Percentiles rank a stretch among this genome's conserved stretches.
phyloP scores from a whole-genome alignment of 495 filamentous ascomycete species.

The Hypoxylon trugodes region DNA sequence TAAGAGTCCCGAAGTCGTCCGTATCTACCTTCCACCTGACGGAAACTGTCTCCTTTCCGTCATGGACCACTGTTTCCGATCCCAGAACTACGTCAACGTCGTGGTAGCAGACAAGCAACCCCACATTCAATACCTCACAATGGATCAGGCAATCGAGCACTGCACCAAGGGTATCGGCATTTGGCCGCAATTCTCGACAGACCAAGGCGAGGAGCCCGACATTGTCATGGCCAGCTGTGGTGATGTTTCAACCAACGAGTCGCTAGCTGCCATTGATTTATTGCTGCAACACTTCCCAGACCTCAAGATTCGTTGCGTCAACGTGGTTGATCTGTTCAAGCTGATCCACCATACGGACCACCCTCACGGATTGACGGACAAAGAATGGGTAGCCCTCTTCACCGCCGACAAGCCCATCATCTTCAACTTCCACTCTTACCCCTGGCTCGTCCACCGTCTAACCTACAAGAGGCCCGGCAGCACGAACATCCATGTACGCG shows the following conservation, averaged over 20 bases:
- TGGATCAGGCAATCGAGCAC: slow-evolving; percentile 72
- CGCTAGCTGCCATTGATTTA: slow-evolving; percentile 71
- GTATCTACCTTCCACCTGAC: slow-evolving; percentile 79
- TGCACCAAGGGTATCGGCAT: slow-evolving; percentile 73
- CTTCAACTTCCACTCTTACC: slow-evolving; percentile 84
- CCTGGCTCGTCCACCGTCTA: slow-evolving; percentile 76
- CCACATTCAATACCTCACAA: slow-evolving; percentile 73
- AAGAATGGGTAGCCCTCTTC: slow-evolving; percentile 70
- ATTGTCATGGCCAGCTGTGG: slow-evolving; percentile 75
- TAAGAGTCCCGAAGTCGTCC: slow-evolving; percentile 76
- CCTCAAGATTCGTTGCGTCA: slow-evolving; percentile 77
- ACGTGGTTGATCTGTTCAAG: slow-evolving; percentile 79
- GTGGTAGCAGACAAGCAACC: slow-evolving; percentile 79
- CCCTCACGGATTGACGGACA: slow-evolving; percentile 70
- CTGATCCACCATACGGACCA: slow-evolving; percentile 70
- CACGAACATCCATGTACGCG: slow-evolving; percentile 71
- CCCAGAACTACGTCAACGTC: slow-evolving; percentile 78
- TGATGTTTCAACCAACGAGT: slow-evolving; percentile 74
- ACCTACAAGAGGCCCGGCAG: slow-evolving; percentile 73
- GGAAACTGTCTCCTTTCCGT: slow-evolving; percentile 74
- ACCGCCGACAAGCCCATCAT: slow-evolving; percentile 72
- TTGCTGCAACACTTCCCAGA: slow-evolving; percentile 69
- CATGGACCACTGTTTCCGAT: slow-evolving; percentile 74
- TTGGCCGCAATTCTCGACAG: slow-evolving; percentile 60
- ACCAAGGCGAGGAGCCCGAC: slow-evolving; percentile 69